A percentile compares a stretch with the other conserved stretches of the same genome.
phyloP scores from a whole-genome alignment of 345 rosid species.

The Stellera chamaejasme region DNA sequence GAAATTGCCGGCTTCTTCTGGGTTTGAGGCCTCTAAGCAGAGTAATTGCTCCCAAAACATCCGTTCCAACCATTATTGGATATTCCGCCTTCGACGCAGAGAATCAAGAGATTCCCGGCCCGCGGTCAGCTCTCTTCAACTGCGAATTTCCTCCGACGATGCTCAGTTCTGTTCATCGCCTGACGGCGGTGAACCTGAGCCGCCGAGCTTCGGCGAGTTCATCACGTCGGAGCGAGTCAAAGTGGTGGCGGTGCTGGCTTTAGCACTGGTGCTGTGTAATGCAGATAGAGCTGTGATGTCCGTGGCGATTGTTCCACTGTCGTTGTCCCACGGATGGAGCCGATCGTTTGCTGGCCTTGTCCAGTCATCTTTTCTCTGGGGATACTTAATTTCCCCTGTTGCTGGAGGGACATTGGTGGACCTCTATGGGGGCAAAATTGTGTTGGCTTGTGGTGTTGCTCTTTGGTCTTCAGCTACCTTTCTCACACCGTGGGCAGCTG shows the following conservation, averaged over 20 bases:
- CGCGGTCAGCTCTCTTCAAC: constrained; percentile 21
- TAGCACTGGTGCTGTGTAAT: constrained; percentile 79
- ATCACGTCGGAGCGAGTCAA: constrained; percentile 92
- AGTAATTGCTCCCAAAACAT: constrained; percentile 8
- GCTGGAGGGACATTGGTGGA: constrained; percentile 92
- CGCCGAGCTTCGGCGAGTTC: constrained; percentile 59
- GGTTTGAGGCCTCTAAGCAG: constrained; percentile 4
- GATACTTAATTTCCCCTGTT: constrained; percentile 88
- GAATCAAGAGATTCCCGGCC: background rate
- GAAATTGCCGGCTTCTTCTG: constrained; percentile 9
- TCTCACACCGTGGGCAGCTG: constrained; percentile 98
- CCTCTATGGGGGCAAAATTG: constrained; percentile 81
- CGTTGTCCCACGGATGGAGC: constrained; percentile 87
- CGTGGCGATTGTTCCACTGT: constrained; percentile 84
- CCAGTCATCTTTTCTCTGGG: constrained; percentile 98
- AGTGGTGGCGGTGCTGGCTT: constrained; percentile 87
- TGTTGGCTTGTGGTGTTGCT: constrained; percentile 94
- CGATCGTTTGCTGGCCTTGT: constrained; percentile 94
- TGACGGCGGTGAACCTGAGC: constrained; percentile 22
- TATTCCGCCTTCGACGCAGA: constrained; percentile 9
- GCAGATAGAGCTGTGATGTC: constrained; percentile 96
- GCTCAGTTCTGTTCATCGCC: constrained; percentile 27
- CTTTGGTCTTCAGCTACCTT: constrained; percentile 92
- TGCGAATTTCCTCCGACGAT: constrained; percentile 39
- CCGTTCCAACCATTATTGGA: constrained; percentile 6